These are phyloP conservation scores for Ophiostoma himal-ulmi DNA, from an alignment of 2,329 filamentous ascomycete species.

Conservation along the genomic window DNA sequence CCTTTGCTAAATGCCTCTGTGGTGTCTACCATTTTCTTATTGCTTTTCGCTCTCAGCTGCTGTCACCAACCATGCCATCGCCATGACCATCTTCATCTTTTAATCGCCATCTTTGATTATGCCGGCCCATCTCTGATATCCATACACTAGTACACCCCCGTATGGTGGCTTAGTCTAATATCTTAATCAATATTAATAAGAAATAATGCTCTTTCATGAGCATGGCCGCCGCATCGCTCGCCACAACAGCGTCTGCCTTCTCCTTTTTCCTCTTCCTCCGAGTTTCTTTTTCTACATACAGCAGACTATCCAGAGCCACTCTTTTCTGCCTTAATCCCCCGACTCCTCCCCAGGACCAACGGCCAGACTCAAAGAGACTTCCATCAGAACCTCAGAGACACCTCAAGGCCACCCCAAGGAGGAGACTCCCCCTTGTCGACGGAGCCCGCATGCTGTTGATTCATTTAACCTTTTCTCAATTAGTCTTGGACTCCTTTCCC, in stretches of 20 bases:
- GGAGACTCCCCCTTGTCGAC: constrained; percentile 8
- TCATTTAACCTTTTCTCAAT: constrained; percentile 24
- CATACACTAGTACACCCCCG: not conserved
- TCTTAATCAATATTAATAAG: not conserved
- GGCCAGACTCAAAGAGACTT: not conserved
- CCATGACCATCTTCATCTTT: not conserved
- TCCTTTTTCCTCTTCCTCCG: not conserved
- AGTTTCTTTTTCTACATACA: not conserved
- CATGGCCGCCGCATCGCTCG: not conserved
- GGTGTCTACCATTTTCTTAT: not conserved
- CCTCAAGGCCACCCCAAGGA: constrained; percentile 1
- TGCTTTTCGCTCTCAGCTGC: not conserved
- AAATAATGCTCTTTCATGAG: not conserved
- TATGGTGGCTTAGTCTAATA: not conserved
- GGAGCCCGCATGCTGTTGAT: constrained; percentile 3
- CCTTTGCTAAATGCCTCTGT: not conserved
- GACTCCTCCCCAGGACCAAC: constrained; percentile 9
- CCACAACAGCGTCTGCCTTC: not conserved
- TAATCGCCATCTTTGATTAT: not conserved
- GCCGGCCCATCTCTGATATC: not conserved
- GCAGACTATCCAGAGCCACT: not conserved
- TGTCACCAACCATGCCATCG: not conserved
- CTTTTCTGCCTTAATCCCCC: constrained; percentile 2
- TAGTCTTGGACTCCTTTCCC: constrained; percentile 17
- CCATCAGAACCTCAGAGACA: not conserved